Evolutionary conservation across 306 rosid species (phyloP).

Genomic region (Lagenaria siceraria): DNA sequence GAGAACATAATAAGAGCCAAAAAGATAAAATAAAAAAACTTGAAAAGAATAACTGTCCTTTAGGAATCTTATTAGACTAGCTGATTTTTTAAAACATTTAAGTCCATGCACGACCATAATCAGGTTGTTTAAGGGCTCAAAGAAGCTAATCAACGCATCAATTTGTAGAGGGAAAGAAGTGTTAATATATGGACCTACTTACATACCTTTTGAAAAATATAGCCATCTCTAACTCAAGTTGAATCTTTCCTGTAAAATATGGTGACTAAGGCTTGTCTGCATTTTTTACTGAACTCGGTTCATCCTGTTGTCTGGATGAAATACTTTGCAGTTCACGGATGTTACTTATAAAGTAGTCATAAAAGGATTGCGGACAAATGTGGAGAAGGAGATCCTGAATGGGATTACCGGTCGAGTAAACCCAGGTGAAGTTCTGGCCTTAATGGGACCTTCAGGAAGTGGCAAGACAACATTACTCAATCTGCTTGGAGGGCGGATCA

Average conservation of each 20-base stretch:
- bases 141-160: background rate
- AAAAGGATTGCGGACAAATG: constrained; percentile 53
- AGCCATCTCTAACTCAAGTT: background rate
- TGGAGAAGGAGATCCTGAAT: constrained; percentile 66
- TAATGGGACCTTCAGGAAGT: constrained; percentile 99
- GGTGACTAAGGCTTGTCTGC: background rate
- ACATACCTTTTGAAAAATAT: background rate
- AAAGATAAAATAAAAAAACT: background rate
- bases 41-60: background rate
- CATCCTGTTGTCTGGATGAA: constrained; percentile 1
- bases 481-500: constrained; percentile 68
- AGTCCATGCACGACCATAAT: background rate
- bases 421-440: constrained; percentile 91
- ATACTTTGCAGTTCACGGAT: constrained; percentile 60
- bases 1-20: background rate
- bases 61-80: background rate
- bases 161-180: background rate
- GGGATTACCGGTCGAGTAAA: constrained; percentile 74
- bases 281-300: constrained; percentile 1
- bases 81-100: background rate
- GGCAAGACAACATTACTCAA: constrained; percentile 83
- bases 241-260: background rate
- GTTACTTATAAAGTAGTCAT: constrained; percentile 65
- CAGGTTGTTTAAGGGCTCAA: constrained; percentile 3
- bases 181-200: background rate